phyloP scores from a whole-genome alignment of 352 stramenopile species.

The Globisporangium alternatum region DNA sequence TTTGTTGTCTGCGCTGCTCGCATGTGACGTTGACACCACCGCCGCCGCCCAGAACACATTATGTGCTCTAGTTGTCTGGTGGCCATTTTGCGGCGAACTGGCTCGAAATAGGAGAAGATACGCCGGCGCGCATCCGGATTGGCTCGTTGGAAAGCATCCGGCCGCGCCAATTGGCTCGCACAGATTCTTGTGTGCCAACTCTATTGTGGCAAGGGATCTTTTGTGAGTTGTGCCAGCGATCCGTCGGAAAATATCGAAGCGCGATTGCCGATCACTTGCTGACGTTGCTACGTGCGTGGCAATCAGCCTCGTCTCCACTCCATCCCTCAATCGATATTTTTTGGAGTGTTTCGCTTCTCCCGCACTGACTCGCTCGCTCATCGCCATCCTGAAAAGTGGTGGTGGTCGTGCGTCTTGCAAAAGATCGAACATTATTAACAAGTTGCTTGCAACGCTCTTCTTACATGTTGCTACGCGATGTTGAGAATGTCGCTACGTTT shows the following conservation, averaged over 20 bases:
- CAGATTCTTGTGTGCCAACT: not conserved
- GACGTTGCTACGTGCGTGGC: not conserved
- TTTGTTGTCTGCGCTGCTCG: not conserved
- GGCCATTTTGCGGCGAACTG: conserved; percentile 4
- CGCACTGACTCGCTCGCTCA: not conserved
- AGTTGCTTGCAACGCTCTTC: too few relatives aligned
- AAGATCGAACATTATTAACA: too few relatives aligned
- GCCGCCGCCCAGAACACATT: not conserved
- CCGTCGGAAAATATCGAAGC: conserved; percentile 15
- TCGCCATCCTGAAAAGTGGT: too few relatives aligned
- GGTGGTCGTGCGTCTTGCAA: too few relatives aligned
- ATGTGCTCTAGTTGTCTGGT: not conserved
- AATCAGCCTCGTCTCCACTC: conserved; percentile 5
- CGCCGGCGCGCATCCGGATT: conserved; percentile 8
- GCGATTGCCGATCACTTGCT: conserved; percentile 3
- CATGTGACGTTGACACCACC: not conserved
- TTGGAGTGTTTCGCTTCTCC: conserved; percentile 11
- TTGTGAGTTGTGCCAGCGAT: not conserved
- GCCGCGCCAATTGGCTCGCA: not conserved
- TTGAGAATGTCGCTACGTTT: too few relatives aligned
- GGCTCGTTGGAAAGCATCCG: not conserved
- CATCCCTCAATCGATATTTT: conserved; percentile 6
- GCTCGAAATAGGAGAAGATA: conserved; percentile 17
- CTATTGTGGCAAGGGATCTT: too few relatives aligned
- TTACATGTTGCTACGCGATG: too few relatives aligned